These are phyloP conservation scores for Lipomyces kockii DNA, from an alignment of 805 yeast genomes.

Conservation along the genomic window DNA sequence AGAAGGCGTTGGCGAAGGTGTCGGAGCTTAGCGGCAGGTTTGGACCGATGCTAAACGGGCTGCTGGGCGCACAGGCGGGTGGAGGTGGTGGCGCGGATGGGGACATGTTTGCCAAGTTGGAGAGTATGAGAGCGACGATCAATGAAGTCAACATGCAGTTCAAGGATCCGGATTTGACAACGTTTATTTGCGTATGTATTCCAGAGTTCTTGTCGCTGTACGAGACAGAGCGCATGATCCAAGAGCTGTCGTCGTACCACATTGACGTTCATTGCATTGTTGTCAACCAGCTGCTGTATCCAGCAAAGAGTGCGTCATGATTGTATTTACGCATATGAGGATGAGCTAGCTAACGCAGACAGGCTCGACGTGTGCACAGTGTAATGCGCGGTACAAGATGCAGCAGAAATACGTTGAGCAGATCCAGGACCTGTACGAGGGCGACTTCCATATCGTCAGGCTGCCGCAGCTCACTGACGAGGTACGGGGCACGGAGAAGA, in stretches of 20 bases:
- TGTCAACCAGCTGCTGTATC: constrained; percentile 89
- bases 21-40: constrained; percentile 82
- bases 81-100: constrained; percentile 51
- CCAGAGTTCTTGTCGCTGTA: constrained; percentile 94
- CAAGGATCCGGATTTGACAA: constrained; percentile 93
- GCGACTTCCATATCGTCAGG: constrained; percentile 90
- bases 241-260: constrained; percentile 89
- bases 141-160: constrained; percentile 91
- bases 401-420: constrained; percentile 93
- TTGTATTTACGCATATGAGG: neutral
- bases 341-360: neutral
- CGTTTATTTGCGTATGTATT: constrained; percentile 92
- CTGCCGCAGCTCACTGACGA: constrained; percentile 95
- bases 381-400: constrained; percentile 92
- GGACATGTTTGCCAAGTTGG: constrained; percentile 78
- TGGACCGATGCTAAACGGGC: constrained; percentile 81
- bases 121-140: constrained; percentile 78
- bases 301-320: constrained; percentile 54
- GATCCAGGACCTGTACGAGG: constrained; percentile 91
- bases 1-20: constrained; percentile 83
- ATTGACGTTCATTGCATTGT: constrained; percentile 97
- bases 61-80: constrained; percentile 60
- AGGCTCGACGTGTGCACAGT: constrained; percentile 74
- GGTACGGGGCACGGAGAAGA: constrained; percentile 88
- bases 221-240: constrained; percentile 97